Evolutionary conservation across 2,329 filamentous ascomycete species (phyloP).

Genomic region (Talaromyces sp.): DNA sequence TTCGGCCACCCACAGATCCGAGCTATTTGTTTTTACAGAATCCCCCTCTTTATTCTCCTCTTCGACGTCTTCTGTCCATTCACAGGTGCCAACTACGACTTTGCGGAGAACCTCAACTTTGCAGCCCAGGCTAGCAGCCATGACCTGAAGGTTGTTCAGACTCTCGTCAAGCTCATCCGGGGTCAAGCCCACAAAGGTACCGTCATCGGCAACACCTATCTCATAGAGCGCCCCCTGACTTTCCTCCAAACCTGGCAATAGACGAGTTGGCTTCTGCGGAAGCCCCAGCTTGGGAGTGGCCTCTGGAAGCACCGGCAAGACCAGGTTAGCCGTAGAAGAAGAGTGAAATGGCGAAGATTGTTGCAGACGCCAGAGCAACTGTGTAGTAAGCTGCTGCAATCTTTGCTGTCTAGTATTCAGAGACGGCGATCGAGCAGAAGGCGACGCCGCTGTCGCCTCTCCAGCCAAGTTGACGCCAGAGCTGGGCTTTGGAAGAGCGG

Average conservation of each 20-base stretch:
- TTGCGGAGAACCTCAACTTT: conserved; percentile 74
- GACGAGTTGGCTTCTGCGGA: conserved; percentile 49
- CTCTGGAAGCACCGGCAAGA: conserved; percentile 71
- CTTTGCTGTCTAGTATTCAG: conserved; percentile 74
- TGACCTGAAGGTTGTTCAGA: conserved; percentile 74
- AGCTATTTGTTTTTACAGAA: conserved; percentile 28
- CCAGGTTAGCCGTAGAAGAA: conserved; percentile 68
- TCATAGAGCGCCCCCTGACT: conserved; percentile 92
- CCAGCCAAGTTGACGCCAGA: conserved; percentile 26
- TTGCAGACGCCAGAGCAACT: conserved; percentile 89
- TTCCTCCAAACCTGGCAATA: conserved; percentile 77
- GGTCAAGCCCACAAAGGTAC: conserved; percentile 80
- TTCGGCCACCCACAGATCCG: conserved; percentile 80
- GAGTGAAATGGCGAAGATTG: conserved; percentile 91
- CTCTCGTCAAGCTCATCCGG: conserved; percentile 92
- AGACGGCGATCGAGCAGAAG: conserved; percentile 44
- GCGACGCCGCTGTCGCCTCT: background rate
- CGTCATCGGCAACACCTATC: conserved; percentile 93
- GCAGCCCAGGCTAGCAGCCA: conserved; percentile 91
- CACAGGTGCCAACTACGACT: conserved; percentile 79
- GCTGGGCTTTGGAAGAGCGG: conserved; percentile 19
- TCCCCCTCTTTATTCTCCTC: conserved; percentile 16
- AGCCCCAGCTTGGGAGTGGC: conserved; percentile 54
- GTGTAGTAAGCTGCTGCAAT: conserved; percentile 87
- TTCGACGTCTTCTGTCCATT: conserved; percentile 40